phyloP scores from a whole-genome alignment of 495 filamentous ascomycete species.

The Hypoxylon fragiforme region DNA sequence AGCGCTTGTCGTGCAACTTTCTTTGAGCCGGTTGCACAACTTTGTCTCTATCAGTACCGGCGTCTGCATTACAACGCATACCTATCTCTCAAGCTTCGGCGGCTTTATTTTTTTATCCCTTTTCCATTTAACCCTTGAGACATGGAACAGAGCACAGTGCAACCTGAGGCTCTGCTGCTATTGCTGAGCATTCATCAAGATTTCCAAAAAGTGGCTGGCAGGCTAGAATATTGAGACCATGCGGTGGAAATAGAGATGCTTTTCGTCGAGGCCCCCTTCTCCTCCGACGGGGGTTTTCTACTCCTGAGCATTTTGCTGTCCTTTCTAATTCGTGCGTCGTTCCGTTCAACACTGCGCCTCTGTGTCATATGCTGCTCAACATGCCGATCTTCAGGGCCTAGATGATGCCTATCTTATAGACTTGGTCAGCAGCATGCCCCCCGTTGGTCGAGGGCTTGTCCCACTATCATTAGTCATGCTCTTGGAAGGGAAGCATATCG shows the following conservation, averaged over 20 bases:
- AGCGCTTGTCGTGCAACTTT: no score
- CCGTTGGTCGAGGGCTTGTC: no score
- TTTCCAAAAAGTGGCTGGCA: slow-evolving; percentile 8
- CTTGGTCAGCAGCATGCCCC: background rate
- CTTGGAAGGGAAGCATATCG: no score
- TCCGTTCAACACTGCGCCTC: background rate
- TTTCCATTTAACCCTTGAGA: no score
- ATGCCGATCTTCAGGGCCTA: background rate
- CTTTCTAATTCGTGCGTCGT: slow-evolving; percentile 15
- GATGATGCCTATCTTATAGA: background rate
- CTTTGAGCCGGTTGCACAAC: background rate
- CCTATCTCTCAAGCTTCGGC: slow-evolving; percentile 5
- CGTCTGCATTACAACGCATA: background rate
- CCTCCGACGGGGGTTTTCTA: background rate
- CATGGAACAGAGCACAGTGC: slow-evolving; percentile 4
- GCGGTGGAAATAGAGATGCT: slow-evolving; percentile 7
- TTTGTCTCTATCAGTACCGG: background rate
- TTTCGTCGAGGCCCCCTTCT: background rate
- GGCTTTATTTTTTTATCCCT: no score
- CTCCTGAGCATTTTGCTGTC: background rate
- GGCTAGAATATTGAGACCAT: slow-evolving; percentile 23
- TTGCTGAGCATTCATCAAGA: background rate
- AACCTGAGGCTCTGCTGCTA: background rate
- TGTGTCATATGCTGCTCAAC: background rate
- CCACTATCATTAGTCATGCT: no score